Conservation (phyloP, 176 grass and related monocot species). For the Alloteropsis semialata region DNA sequence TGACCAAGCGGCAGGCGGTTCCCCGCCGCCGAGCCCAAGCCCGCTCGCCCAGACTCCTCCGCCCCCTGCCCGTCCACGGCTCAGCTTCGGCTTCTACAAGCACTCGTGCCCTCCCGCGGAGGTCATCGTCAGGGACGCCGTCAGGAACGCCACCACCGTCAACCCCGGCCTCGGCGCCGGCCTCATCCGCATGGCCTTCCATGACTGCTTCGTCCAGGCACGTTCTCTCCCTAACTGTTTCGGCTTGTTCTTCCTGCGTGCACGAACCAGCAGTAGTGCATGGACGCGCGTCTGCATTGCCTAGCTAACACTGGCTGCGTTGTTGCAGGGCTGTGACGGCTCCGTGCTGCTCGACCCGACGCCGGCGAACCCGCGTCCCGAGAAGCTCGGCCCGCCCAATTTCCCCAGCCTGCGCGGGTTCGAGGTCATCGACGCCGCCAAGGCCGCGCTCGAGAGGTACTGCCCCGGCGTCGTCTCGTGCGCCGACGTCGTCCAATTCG, state of each 20-base stretch:
- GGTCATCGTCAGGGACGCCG: slow-evolving; percentile 2
- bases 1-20: neutral
- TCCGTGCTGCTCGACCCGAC: slow-evolving; percentile 46
- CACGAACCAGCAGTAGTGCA: too few relatives aligned
- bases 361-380: slow-evolving; percentile 22
- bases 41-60: neutral
- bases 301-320: too few relatives aligned
- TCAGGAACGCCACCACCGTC: neutral
- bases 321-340: slow-evolving; percentile 43
- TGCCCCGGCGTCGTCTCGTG: slow-evolving; percentile 41
- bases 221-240: too few relatives aligned
- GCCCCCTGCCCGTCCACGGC: neutral
- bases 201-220: slow-evolving; percentile 74
- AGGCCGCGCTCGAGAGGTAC: slow-evolving; percentile 5
- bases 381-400: slow-evolving; percentile 32
- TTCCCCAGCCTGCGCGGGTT: slow-evolving; percentile 37
- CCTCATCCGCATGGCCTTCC: slow-evolving; percentile 55
- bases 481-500: slow-evolving; percentile 53
- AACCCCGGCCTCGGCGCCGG: slow-evolving; percentile 43
- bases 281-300: too few relatives aligned
- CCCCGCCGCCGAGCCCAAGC: neutral
- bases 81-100: slow-evolving; percentile 37
- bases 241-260: too few relatives aligned
- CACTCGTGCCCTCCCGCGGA: slow-evolving; percentile 37
- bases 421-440: slow-evolving; percentile 45